Evolutionary conservation across 1,139 yeast species (phyloP), one percentile per base, ranked within the genome.

Genomic region (Candida sp.): DNA sequence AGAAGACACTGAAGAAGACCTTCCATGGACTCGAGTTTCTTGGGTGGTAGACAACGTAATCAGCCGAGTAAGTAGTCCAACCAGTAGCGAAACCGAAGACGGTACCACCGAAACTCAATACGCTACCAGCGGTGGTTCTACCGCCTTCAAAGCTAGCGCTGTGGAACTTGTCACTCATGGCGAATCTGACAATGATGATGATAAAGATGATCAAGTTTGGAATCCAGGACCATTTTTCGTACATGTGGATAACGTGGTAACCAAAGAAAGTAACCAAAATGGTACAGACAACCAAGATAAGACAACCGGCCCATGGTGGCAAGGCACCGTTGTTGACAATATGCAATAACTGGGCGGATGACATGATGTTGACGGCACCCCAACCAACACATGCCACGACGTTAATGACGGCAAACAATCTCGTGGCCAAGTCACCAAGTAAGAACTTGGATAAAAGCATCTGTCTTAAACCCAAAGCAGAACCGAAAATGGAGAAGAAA

Each of bases 281-380:
- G 50, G 97, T 90, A 56, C 83, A 77, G 46, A 88, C 51, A 45
- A 88, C 80, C 62, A 92, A 79, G 55, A 92, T 82, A 54, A 92
- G 66, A 69, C 96, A 87, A 33, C 96, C 97, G 32, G 91, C 97
- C 96, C 96, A 90, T 41, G 96, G 88, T 42, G 98, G 98, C 55
- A 90, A 77, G 47, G 78, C 77, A 35, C 81, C 83, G 62, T 81
- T 74, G 70, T 90, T 90, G 56, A 91, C 86, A 67, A 89, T 84
- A 70, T 88, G 86, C 58, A 92, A 77, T 63, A 92, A 77, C 67
- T 90, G 96, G 26, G 97, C 96, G 34, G 96, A 85, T 28, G 92
- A 88, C 84, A 92, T 90, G 57, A 91, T 89, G 71, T 92, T 93
- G 44, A 91, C 96, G 17, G 96, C 90, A 70, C 96, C 92, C 98